These are phyloP conservation scores for Diaporthe caulivora DNA, from an alignment of 2,329 filamentous ascomycete genomes.

Conservation along the genomic window DNA sequence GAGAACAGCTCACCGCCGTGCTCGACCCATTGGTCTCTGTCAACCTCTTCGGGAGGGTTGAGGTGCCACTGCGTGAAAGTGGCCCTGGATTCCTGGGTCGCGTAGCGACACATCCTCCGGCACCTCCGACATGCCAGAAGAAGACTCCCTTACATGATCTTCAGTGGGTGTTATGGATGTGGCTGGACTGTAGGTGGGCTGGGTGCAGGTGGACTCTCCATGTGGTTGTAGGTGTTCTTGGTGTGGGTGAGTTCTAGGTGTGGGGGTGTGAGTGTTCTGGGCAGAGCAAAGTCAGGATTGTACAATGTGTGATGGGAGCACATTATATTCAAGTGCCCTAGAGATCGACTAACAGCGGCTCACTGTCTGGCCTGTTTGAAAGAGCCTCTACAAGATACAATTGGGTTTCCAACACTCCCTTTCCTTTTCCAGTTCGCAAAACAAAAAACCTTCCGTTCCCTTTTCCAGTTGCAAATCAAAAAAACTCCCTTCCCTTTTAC, in stretches of 20 bases:
- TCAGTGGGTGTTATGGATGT: too few species aligned
- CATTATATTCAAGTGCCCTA: too few species aligned
- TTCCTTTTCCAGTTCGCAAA: neutral
- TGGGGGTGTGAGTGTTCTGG: too few species aligned
- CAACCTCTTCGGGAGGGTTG: neutral
- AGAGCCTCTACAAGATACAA: neutral
- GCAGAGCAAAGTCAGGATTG: neutral
- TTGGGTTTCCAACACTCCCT: neutral
- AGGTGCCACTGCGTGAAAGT: too few species aligned
- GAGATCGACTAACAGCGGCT: too few species aligned
- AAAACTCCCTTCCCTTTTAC: neutral
- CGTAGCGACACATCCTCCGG: neutral
- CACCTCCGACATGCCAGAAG: too few species aligned
- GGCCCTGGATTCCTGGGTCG: neutral
- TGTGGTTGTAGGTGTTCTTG: too few species aligned
- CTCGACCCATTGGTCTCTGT: neutral
- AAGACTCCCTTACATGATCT: neutral
- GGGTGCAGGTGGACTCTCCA: too few species aligned
- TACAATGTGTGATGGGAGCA: neutral
- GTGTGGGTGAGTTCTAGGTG: too few species aligned
- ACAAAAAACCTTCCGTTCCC: neutral
- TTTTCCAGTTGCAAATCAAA: neutral
- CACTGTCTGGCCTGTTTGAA: neutral
- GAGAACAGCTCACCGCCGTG: neutral
- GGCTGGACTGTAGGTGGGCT: too few species aligned